phyloP scores from a whole-genome alignment of 2,329 filamentous ascomycete genomes.

The Colletotrichum abscissum region DNA sequence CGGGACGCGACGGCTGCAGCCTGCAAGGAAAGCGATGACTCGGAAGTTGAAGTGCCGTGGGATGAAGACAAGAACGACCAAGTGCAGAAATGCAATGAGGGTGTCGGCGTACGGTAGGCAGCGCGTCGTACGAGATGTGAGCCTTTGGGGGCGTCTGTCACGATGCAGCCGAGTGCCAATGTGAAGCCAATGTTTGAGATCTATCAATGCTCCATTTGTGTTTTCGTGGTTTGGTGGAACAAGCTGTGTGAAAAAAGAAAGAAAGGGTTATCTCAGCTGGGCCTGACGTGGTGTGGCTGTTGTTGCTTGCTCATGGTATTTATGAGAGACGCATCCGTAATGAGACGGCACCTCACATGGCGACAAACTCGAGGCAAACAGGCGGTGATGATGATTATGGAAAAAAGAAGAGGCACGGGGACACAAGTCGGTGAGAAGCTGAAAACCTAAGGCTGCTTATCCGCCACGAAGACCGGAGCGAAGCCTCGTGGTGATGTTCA shows the following conservation, averaged over 20 bases:
- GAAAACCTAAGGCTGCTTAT: not conserved
- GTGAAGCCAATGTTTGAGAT: constrained; percentile 34
- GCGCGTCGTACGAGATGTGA: constrained; percentile 9
- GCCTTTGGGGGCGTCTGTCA: not conserved
- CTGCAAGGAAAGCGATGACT: not conserved
- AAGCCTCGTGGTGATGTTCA: not conserved
- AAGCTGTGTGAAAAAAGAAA: not conserved
- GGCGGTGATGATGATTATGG: not conserved
- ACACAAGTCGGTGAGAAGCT: not conserved
- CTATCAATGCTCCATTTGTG: constrained; percentile 10
- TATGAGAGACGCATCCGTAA: not conserved
- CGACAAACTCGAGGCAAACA: not conserved
- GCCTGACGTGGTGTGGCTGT: not conserved
- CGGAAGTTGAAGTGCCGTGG: not conserved
- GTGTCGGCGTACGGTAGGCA: not conserved
- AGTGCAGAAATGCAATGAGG: not conserved
- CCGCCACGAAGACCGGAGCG: not conserved
- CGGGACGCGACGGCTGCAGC: not conserved
- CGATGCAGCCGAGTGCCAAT: not conserved
- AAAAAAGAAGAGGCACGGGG: too few species aligned
- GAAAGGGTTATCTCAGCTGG: constrained; percentile 6
- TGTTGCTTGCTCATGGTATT: not conserved
- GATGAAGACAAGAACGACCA: not conserved
- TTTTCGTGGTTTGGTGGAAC: constrained; percentile 7
- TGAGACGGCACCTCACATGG: not conserved